These are phyloP conservation scores for Taphrina confusa DNA, from an alignment of 1,139 yeast species.

Conservation along the genomic window DNA sequence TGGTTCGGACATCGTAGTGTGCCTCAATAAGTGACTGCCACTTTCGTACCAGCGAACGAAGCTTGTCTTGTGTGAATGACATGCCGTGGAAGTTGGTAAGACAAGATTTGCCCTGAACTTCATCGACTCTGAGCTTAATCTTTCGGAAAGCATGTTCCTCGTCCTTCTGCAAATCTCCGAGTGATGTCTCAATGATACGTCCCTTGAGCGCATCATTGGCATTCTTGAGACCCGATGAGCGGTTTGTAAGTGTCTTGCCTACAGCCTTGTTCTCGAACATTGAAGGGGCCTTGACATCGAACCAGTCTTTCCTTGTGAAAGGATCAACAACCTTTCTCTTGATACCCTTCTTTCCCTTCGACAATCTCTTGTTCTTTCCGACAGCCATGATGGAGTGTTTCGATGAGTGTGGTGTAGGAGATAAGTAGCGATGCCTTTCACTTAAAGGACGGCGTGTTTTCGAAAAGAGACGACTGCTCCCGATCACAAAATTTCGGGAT, in stretches of 20 bases:
- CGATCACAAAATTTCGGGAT: constrained; percentile 9
- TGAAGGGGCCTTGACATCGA: constrained; percentile 91
- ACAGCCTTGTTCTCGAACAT: constrained; percentile 91
- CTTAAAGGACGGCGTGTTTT: constrained; percentile 12
- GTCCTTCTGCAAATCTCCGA: constrained; percentile 88
- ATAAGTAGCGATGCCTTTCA: constrained; percentile 7
- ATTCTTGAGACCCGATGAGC: constrained; percentile 88
- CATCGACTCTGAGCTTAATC: constrained; percentile 86
- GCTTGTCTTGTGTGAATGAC: constrained; percentile 87
- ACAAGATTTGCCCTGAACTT: constrained; percentile 89
- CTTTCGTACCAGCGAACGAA: constrained; percentile 87
- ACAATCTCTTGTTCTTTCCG: constrained; percentile 94
- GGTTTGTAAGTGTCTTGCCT: constrained; percentile 92
- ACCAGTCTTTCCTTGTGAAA: constrained; percentile 92
- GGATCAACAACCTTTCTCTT: constrained; percentile 96
- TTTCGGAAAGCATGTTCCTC: constrained; percentile 92
- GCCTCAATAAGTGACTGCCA: constrained; percentile 93
- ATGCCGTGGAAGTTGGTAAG: constrained; percentile 94
- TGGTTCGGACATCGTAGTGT: constrained; percentile 85
- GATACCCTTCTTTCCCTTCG: constrained; percentile 93
- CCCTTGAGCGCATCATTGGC: constrained; percentile 92
- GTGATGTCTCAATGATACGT: constrained; percentile 81
- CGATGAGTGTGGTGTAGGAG: constrained; percentile 24
- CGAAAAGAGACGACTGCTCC: constrained; percentile 16
- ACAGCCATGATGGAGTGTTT: constrained; percentile 61